Base-by-base conservation (phyloP, 2,329 filamentous ascomycete species). In the Nemania sp. region DNA sequence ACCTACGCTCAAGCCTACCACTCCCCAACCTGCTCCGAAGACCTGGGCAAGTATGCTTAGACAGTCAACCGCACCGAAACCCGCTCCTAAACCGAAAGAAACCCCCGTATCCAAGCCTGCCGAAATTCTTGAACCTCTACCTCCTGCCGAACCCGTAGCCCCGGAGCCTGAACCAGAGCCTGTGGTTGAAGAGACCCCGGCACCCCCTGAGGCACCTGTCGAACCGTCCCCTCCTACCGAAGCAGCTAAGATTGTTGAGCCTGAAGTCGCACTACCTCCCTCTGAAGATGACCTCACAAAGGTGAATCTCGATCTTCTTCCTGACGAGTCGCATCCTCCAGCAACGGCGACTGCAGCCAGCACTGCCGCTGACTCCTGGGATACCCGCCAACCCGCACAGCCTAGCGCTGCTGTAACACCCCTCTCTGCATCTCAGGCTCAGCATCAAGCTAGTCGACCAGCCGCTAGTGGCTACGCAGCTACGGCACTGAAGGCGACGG, bases 221-320 rank as follows among this genome's bases (percentile, higher is more conserved):
- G 76, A 77, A 64, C 72, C 75, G 52, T 68, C 74, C 29, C 66
- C 73, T 18, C 74, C 80, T 69, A 61, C 54, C 51, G 73, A 78
- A 52, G 76, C 81, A 4, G 79, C 82, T 32, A 76, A 79, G 62
- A 79, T 83, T 49, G 81, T 83, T 66, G 85, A 85, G 67, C 80
- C 85, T 62, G 87, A 86, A 74, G 80, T 86, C 58, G 83, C 86
- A 55, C 80, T 95, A 53, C 86, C 87, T 55, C 91, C 92, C 18
- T 88, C 93, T 26, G 91, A 92, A 81, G 93, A 94, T 79, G 90
- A 94, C 76, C 87, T 98, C 72, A 98, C 95, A 29, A 90, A 95
- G 82, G 91, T 90, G 74, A 98, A 98, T 81, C 91, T 98, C 66
- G 94, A 97, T 79, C 93, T 95, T 81, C 87, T 98, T 74, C 91